A percentile compares a stretch with the other conserved stretches of the same genome.
Evolutionary conservation across 179 eudicot species (phyloP).

Genomic region (Sideroxylon spinosum): DNA sequence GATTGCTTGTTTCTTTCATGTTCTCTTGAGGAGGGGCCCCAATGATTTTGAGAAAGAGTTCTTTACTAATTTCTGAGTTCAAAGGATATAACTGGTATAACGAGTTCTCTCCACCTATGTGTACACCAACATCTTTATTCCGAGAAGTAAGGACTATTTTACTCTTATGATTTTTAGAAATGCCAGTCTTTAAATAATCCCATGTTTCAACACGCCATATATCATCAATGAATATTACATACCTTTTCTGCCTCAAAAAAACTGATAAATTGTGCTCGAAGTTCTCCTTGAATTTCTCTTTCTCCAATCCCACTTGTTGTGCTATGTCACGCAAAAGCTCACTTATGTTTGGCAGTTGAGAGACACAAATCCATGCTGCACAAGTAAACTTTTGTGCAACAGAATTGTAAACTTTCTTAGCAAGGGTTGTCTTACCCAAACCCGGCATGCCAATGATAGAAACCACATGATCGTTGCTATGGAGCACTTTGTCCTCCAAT

Average conservation of each 20-base stretch:
- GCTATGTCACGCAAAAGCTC: constrained; percentile 10
- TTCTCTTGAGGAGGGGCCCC: background rate
- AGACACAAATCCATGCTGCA: constrained; percentile 18
- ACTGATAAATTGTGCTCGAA: background rate
- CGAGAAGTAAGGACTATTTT: constrained; percentile 16
- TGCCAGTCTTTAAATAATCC: background rate
- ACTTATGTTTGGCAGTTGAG: background rate
- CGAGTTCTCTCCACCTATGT: constrained; percentile 9
- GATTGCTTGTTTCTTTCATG: background rate
- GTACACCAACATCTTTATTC: background rate
- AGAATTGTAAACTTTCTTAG: constrained; percentile 14
- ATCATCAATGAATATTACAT: constrained; percentile 17
- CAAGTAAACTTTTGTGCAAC: background rate
- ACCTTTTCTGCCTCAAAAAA: background rate
- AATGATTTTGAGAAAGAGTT: constrained; percentile 5
- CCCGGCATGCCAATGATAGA: constrained; percentile 18
- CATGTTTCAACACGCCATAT: background rate
- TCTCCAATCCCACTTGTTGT: constrained; percentile 13
- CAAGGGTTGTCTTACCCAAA: constrained; percentile 22
- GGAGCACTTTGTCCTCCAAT: background rate
- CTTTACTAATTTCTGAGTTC: background rate
- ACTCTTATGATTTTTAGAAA: background rate
- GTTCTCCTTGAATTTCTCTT: background rate
- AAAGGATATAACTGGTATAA: background rate
- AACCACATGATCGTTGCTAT: background rate